Evolutionary conservation across 345 rosid genomes (phyloP).

Genomic region (Corymbia maculata): DNA sequence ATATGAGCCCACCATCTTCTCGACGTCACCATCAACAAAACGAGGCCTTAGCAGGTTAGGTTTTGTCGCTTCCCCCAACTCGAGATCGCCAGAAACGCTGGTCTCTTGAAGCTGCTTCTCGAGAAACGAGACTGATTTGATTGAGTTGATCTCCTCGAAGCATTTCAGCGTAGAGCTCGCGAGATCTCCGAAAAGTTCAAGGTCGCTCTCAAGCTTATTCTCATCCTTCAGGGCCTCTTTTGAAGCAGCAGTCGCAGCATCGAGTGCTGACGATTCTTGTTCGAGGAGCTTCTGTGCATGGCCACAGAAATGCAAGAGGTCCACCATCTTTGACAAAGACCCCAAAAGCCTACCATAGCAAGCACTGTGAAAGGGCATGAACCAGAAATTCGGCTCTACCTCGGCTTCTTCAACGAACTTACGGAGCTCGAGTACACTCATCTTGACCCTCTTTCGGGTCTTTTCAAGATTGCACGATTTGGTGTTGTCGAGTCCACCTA

Average conservation of each 20-base stretch:
- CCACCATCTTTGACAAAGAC: slow-evolving; percentile 51
- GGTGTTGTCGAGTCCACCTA: slow-evolving; percentile 13
- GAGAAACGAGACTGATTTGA: slow-evolving; percentile 35
- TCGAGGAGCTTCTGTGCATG: slow-evolving; percentile 32
- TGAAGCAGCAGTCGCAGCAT: slow-evolving; percentile 2
- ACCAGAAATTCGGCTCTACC: slow-evolving; percentile 84
- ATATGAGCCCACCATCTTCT: slow-evolving; percentile 28
- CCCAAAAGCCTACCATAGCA: slow-evolving; percentile 48
- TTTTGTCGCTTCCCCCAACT: slow-evolving; percentile 39
- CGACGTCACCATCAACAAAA: slow-evolving; percentile 12
- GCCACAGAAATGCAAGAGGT: slow-evolving; percentile 47
- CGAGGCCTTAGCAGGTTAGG: slow-evolving; percentile 10
- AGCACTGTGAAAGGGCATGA: slow-evolving; percentile 51
- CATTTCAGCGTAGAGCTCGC: slow-evolving; percentile 31
- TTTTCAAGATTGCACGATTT: slow-evolving; percentile 14
- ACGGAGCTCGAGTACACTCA: slow-evolving; percentile 28
- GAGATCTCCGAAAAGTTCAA: slow-evolving; percentile 31
- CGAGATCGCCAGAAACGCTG: slow-evolving; percentile 30
- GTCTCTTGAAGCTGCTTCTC: slow-evolving; percentile 34
- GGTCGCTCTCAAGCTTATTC: slow-evolving; percentile 36
- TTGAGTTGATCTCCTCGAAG: slow-evolving; percentile 34
- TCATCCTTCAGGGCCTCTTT: slow-evolving; percentile 18
- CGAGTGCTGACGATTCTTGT: slow-evolving; percentile 23
- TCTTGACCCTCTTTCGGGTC: slow-evolving; percentile 38
- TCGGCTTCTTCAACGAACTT: slow-evolving; percentile 66